Evolutionary conservation across 2,329 filamentous ascomycete genomes (phyloP).

Genomic region (Orbilia quercus): DNA sequence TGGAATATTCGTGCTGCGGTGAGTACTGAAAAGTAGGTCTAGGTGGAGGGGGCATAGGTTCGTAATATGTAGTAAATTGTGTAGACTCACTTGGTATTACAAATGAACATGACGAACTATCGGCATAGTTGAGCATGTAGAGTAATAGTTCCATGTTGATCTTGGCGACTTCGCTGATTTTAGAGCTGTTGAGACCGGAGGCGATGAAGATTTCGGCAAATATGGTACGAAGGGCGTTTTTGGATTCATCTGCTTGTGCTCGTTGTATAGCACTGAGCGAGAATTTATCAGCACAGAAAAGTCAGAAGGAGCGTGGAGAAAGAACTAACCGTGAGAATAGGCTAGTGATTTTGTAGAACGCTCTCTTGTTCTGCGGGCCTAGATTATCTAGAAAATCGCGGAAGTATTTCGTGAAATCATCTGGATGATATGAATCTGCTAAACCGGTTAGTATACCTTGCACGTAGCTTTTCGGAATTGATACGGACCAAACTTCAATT

Average conservation of each 20-base stretch:
- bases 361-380: constrained; percentile 67
- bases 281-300: background rate
- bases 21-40: constrained; percentile 3
- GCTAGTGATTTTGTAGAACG: constrained; percentile 84
- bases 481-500: constrained; percentile 71
- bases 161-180: constrained; percentile 55
- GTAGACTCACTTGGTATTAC: constrained; percentile 40
- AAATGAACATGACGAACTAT: constrained; percentile 15
- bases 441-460: constrained; percentile 63
- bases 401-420: constrained; percentile 70
- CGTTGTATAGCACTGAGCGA: constrained; percentile 38
- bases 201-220: constrained; percentile 45
- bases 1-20: constrained; percentile 7
- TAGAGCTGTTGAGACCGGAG: constrained; percentile 50
- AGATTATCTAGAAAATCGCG: constrained; percentile 68
- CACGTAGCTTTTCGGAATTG: background rate
- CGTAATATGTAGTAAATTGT: constrained; percentile 13
- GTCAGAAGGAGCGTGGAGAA: background rate
- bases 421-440: constrained; percentile 58
- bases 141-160: constrained; percentile 39
- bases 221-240: constrained; percentile 40
- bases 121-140: constrained; percentile 47
- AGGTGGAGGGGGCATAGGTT: constrained; percentile 3
- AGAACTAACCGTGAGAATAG: constrained; percentile 68
- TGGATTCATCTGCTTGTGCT: constrained; percentile 33